These are phyloP conservation scores for maize (Zea mays) DNA, from an alignment of 176 grass and related monocot species.

Conservation along the genomic window DNA sequence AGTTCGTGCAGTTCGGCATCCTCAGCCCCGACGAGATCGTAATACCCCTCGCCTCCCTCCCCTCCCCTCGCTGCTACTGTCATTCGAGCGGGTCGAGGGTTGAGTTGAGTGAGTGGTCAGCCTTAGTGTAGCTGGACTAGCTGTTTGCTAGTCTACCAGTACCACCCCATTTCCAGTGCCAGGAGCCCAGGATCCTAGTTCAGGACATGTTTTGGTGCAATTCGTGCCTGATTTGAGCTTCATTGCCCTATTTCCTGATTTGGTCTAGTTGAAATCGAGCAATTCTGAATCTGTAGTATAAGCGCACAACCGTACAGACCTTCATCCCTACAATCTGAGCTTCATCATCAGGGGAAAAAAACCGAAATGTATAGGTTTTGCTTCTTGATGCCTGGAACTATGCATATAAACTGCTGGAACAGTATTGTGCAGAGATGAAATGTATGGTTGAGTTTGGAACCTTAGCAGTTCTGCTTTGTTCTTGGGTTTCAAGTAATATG, in stretches of 20 bases:
- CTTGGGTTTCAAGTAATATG: not conserved
- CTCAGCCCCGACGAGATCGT: constrained; percentile 98
- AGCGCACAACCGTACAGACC: not conserved
- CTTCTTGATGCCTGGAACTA: not conserved
- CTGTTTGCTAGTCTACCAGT: not conserved
- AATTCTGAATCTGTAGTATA: not conserved
- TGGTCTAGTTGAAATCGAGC: not conserved
- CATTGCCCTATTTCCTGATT: not conserved
- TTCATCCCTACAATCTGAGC: not conserved
- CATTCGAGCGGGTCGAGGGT: constrained; percentile 30
- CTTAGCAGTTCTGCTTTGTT: not conserved
- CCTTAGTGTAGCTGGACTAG: not conserved
- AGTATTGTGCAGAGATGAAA: not conserved
- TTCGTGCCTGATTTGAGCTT: not conserved
- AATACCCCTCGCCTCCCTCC: constrained; percentile 40
- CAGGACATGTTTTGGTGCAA: not conserved
- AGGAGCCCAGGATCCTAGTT: not conserved
- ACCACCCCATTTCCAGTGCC: not conserved
- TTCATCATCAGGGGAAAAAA: not conserved
- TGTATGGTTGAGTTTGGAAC: not conserved
- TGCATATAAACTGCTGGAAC: not conserved
- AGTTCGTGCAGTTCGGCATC: constrained; percentile 91
- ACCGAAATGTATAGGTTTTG: not conserved
- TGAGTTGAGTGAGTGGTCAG: constrained; percentile 1
- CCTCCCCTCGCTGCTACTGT: constrained; percentile 21